Conservation (phyloP, 2,329 filamentous ascomycete genomes). For the Lithohypha guttulata region DNA sequence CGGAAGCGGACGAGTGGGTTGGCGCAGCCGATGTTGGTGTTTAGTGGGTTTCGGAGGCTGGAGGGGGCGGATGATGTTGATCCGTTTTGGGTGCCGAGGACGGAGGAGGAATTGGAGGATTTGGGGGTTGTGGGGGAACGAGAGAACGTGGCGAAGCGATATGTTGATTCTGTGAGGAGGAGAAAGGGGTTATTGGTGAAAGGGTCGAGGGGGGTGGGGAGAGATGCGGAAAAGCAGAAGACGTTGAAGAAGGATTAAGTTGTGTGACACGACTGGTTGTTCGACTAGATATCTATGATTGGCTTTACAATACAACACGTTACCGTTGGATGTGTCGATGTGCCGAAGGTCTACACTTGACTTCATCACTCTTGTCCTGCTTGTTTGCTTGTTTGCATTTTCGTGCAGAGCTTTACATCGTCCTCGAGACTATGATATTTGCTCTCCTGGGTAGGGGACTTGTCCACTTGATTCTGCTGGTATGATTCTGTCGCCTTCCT, state of each 20-base stretch:
- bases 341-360: too few relatives aligned
- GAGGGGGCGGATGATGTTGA: slow-evolving; percentile 56
- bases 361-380: too few relatives aligned
- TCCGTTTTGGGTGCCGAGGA: slow-evolving; percentile 94
- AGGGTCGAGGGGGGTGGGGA: slow-evolving; percentile 60
- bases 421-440: too few relatives aligned
- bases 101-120: slow-evolving; percentile 93
- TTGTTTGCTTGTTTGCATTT: background rate
- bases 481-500: background rate
- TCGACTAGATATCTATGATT: too few relatives aligned
- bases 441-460: slow-evolving; percentile 3
- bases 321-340: too few relatives aligned
- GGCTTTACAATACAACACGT: too few relatives aligned
- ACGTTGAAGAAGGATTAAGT: slow-evolving; percentile 47
- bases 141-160: slow-evolving; percentile 92
- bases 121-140: slow-evolving; percentile 83
- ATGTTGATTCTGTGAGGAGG: slow-evolving; percentile 79
- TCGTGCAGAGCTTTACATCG: background rate
- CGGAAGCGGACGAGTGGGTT: slow-evolving; percentile 84
- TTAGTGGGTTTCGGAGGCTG: slow-evolving; percentile 81
- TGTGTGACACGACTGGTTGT: too few relatives aligned
- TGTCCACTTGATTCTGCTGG: background rate
- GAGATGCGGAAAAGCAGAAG: slow-evolving; percentile 88
- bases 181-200: slow-evolving; percentile 82
- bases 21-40: slow-evolving; percentile 85